Percentiles rank a stretch among this genome's conserved stretches.
Conservation (phyloP, 345 rosid species). For the Acer negundo region DNA sequence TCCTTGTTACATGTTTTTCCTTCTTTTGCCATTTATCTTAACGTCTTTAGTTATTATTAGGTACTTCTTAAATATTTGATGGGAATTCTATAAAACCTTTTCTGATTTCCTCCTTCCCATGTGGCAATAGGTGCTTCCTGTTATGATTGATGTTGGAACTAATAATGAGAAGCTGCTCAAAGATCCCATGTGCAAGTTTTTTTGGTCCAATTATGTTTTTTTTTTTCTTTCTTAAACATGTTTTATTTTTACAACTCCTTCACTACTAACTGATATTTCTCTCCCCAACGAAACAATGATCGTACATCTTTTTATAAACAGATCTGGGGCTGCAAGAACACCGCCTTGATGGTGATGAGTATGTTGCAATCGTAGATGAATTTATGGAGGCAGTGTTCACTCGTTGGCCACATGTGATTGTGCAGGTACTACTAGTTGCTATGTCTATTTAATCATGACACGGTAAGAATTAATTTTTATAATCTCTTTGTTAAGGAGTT, state of each 20-base stretch:
- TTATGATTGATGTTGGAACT: conserved; percentile 99
- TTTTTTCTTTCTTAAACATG: not conserved
- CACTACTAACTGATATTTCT: not conserved
- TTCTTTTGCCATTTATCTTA: not conserved
- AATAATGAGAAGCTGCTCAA: conserved; percentile 91
- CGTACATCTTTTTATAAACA: conserved; percentile 35
- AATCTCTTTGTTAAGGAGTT: too few species aligned
- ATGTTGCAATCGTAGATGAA: conserved; percentile 78
- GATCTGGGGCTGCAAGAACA: conserved; percentile 92
- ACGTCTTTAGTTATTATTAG: not conserved
- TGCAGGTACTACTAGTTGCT: conserved; percentile 59
- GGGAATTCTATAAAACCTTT: not conserved
- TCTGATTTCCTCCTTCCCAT: conserved; percentile 6
- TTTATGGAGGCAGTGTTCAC: conserved; percentile 98
- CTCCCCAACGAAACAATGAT: not conserved
- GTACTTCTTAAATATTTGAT: conserved; percentile 16
- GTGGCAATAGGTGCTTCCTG: conserved; percentile 82
- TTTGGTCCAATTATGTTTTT: conserved; percentile 6
- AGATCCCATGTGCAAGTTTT: conserved; percentile 75
- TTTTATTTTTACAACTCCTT: conserved; percentile 1
- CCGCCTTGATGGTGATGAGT: conserved; percentile 86
- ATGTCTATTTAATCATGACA: conserved; percentile 20
- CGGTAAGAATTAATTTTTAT: too few species aligned
- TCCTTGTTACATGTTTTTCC: conserved; percentile 8
- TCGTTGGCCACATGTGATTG: conserved; percentile 97